Conservation (phyloP, 345 rosid genomes). For the Aquilaria malaccensis region DNA sequence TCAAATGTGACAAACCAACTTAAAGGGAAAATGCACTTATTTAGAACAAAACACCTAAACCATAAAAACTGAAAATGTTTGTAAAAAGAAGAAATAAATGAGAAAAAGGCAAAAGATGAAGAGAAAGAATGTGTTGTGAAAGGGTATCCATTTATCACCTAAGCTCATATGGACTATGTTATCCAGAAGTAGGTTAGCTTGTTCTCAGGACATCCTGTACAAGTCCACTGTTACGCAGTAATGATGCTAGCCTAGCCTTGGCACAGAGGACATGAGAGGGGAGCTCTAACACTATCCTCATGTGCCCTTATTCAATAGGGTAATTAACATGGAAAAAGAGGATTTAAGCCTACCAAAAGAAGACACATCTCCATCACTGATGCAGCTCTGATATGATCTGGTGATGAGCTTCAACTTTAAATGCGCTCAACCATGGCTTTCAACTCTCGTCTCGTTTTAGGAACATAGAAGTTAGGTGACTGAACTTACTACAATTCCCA, state of each 20-base stretch:
- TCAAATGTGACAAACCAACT: too few species aligned
- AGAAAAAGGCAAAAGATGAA: too few species aligned
- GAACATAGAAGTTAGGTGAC: slow-evolving; percentile 11
- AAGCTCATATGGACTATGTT: slow-evolving; percentile 31
- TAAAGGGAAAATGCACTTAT: too few species aligned
- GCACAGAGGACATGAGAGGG: slow-evolving; percentile 2
- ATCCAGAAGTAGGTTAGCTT: slow-evolving; percentile 90
- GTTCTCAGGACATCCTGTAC: slow-evolving; percentile 56
- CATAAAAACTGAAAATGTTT: too few species aligned
- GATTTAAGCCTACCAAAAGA: background rate
- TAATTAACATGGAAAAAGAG: slow-evolving; percentile 5
- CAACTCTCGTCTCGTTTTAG: too few species aligned
- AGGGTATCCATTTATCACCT: too few species aligned
- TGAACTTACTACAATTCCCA: slow-evolving; percentile 11
- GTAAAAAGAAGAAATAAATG: too few species aligned
- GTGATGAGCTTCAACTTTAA: too few species aligned
- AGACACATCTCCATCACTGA: slow-evolving; percentile 12
- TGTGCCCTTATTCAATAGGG: slow-evolving; percentile 7
- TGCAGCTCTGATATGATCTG: too few species aligned
- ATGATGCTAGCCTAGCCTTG: slow-evolving; percentile 14
- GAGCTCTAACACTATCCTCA: slow-evolving; percentile 12
- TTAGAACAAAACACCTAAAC: too few species aligned
- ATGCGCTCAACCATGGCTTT: too few species aligned
- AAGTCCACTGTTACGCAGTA: background rate
- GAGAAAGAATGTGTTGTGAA: too few species aligned